phyloP scores from a whole-genome alignment of 306 rosid species.

The Medicago lupulina region DNA sequence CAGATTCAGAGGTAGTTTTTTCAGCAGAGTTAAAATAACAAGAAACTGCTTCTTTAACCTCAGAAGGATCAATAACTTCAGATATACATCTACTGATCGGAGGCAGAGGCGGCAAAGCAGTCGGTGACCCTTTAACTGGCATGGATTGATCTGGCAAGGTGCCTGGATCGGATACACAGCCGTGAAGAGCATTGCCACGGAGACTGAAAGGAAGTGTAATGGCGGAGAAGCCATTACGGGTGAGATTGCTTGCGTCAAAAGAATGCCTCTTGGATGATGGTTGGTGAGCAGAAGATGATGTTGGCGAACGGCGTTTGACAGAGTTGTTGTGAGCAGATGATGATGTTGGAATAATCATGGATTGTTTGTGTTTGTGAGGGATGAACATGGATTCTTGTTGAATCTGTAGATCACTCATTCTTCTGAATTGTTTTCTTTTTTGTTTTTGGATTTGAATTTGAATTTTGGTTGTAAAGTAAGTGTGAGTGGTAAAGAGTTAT shows the following conservation, averaged over 20 bases:
- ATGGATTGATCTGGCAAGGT: not conserved
- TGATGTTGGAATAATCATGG: slow-evolving; percentile 16
- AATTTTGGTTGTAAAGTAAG: not conserved
- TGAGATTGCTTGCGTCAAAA: slow-evolving; percentile 23
- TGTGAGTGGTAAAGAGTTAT: not conserved
- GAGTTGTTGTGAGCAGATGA: slow-evolving; percentile 24
- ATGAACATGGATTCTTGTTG: not conserved
- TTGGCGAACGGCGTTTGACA: slow-evolving; percentile 39
- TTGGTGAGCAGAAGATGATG: not conserved
- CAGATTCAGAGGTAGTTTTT: slow-evolving; percentile 26
- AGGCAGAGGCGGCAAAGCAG: slow-evolving; percentile 41
- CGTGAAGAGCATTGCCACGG: slow-evolving; percentile 22
- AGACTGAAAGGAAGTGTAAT: slow-evolving; percentile 36
- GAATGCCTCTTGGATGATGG: slow-evolving; percentile 42
- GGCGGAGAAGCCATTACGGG: slow-evolving; percentile 44
- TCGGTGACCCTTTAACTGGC: not conserved
- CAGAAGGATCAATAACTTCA: slow-evolving; percentile 12
- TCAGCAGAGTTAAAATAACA: slow-evolving; percentile 26
- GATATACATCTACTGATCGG: slow-evolving; percentile 25
- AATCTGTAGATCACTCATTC: not conserved
- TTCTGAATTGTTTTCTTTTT: not conserved
- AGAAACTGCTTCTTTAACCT: not conserved
- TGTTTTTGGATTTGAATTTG: not conserved
- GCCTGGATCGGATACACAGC: slow-evolving; percentile 31
- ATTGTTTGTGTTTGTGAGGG: not conserved